These are phyloP conservation scores for Coemansia furcata DNA, from an alignment of 192 early-diverging fungal genomes.

Conservation along the genomic window DNA sequence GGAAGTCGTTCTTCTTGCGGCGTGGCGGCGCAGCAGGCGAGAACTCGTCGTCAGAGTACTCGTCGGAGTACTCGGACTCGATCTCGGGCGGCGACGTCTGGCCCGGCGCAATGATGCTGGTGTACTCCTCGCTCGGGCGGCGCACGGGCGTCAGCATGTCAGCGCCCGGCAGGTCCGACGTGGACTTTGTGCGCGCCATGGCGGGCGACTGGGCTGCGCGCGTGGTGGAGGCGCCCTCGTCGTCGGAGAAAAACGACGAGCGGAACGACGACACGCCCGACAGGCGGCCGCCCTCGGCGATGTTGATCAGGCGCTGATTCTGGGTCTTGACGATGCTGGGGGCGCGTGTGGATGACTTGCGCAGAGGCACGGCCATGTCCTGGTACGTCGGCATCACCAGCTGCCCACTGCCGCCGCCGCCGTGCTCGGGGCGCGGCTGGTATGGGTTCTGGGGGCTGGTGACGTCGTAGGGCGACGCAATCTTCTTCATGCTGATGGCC, in stretches of 20 bases:
- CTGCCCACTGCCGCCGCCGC: slow-evolving; percentile 16
- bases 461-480: slow-evolving; percentile 39
- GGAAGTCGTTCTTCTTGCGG: slow-evolving; percentile 43
- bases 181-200: slow-evolving; percentile 29
- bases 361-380: slow-evolving; percentile 46
- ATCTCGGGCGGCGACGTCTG: slow-evolving; percentile 46
- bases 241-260: slow-evolving; percentile 50
- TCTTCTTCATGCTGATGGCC: neutral
- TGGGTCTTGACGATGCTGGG: slow-evolving; percentile 4
- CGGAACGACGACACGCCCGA: slow-evolving; percentile 42
- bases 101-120: slow-evolving; percentile 37
- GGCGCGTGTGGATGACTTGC: slow-evolving; percentile 22
- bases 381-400: slow-evolving; percentile 45
- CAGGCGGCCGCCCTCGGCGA: slow-evolving; percentile 10
- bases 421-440: slow-evolving; percentile 48
- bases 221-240: slow-evolving; percentile 11
- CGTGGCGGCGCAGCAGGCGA: slow-evolving; percentile 22
- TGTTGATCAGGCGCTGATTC: slow-evolving; percentile 11
- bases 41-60: slow-evolving; percentile 50
- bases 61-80: slow-evolving; percentile 50
- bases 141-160: neutral
- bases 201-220: neutral
- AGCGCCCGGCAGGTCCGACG: slow-evolving; percentile 21
- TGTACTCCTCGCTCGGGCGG: slow-evolving; percentile 29
- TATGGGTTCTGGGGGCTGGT: slow-evolving; percentile 49